These are phyloP conservation scores for Scortechinia acanthostroma DNA, from an alignment of 2,329 filamentous ascomycete genomes.

Conservation along the genomic window DNA sequence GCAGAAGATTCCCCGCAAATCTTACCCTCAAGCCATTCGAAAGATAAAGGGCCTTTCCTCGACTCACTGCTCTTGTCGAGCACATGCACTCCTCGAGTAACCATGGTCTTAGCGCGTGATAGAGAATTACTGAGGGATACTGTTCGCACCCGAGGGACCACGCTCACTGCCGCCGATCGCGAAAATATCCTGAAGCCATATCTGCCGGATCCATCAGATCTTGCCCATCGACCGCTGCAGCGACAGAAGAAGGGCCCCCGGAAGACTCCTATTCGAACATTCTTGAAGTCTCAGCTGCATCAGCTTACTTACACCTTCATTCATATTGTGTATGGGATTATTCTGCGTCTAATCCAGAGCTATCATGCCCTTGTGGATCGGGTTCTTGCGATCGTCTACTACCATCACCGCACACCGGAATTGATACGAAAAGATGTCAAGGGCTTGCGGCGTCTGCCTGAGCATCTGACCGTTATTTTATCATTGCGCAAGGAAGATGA, in stretches of 20 bases:
- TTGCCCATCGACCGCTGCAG: too few relatives aligned
- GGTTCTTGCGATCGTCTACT: constrained; percentile 75
- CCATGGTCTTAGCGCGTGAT: too few relatives aligned
- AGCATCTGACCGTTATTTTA: constrained; percentile 82
- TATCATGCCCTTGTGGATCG: constrained; percentile 75
- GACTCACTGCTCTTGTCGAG: too few relatives aligned
- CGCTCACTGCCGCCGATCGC: neutral
- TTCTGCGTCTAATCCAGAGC: constrained; percentile 73
- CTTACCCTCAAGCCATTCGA: too few relatives aligned
- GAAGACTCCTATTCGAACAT: constrained; percentile 36
- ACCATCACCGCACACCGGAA: constrained; percentile 92
- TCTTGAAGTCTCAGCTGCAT: constrained; percentile 57
- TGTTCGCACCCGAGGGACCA: too few relatives aligned
- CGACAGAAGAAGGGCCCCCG: neutral
- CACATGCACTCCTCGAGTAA: too few relatives aligned
- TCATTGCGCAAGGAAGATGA: constrained; percentile 64
- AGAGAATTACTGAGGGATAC: too few relatives aligned
- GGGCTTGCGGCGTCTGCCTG: constrained; percentile 66
- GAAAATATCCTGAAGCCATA: neutral
- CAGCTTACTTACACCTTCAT: constrained; percentile 61
- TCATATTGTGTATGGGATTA: constrained; percentile 80
- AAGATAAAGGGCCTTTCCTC: too few relatives aligned
- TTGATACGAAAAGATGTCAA: constrained; percentile 83
- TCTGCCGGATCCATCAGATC: constrained; percentile 15
- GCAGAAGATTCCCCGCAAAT: too few relatives aligned